Base-by-base conservation (phyloP, 805 yeast genomes). In the Blastobotrys muscicola region DNA sequence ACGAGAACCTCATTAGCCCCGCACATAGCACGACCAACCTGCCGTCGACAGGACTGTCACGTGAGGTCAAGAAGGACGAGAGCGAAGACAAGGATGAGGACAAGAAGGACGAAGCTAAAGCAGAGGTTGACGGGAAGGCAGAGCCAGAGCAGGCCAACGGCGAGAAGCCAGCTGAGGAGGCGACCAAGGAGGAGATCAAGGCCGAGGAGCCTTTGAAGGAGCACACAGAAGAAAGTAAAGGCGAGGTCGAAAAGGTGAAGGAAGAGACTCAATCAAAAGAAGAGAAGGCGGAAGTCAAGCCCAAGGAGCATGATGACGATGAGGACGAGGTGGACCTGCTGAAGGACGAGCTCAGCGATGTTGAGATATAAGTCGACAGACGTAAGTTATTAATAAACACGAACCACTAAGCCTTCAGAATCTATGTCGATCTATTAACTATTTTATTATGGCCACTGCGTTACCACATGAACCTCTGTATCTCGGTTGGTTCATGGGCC, bases 391-490 rank as follows among this genome's bases (percentile, higher is more conserved):
- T 35, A 16, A 20, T 33, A 29, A 29, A 12, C 35, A 10, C 34
- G 12, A 33, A 12, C 36, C n/a, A n/a, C n/a, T n/a, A n/a, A n/a
- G n/a, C n/a, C n/a, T n/a, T n/a, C n/a, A n/a, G n/a, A n/a, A n/a
- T n/a, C n/a, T n/a, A n/a, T n/a, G n/a, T n/a, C n/a, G n/a, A n/a
- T n/a, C n/a, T n/a, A n/a, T n/a, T n/a, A n/a, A n/a, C n/a, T n/a
- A n/a, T n/a, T n/a, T n/a, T n/a, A n/a, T n/a, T n/a, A n/a, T n/a
- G n/a, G n/a, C n/a, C n/a, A n/a, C n/a, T n/a, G n/a, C n/a, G n/a
- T 33, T 44, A 92, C 98, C 97, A 92, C 53, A 90, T 87, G 47
- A 92, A 85, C 54, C 97, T 73, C 61, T 87, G 95, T 7, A 67
- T 53, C 6, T 60, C 63, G 0, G 68, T 71, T 0, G 73, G 68